phyloP scores from a whole-genome alignment of 164 flowering plant species.

The Cinnamomum chago region DNA sequence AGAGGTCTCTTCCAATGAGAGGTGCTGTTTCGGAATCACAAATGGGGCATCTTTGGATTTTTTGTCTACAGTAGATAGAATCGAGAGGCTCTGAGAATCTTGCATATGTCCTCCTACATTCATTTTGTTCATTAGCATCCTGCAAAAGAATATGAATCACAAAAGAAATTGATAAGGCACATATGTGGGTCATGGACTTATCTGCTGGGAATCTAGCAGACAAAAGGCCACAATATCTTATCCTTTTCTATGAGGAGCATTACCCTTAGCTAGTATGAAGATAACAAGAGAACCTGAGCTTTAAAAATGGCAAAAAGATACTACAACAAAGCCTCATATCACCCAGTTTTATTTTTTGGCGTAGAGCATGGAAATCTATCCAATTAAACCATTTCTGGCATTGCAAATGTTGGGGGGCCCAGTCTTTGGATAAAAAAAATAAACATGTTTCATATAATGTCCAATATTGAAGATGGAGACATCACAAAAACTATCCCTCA shows the following conservation, averaged over 20 bases:
- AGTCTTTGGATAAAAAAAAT: neutral
- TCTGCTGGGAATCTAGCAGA: neutral
- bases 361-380: neutral
- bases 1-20: constrained; percentile 37
- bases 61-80: constrained; percentile 31
- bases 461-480: neutral
- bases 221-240: neutral
- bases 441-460: too few species aligned
- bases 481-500: neutral
- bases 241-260: neutral
- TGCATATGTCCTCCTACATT: constrained; percentile 28
- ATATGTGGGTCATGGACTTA: neutral
- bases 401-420: too few species aligned
- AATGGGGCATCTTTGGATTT: constrained; percentile 35
- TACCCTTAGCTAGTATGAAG: neutral
- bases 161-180: neutral
- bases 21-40: constrained; percentile 41
- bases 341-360: neutral
- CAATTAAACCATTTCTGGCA: neutral
- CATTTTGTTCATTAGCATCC: constrained; percentile 35
- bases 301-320: neutral
- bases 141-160: constrained; percentile 17
- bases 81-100: constrained; percentile 38
- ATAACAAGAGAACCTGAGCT: neutral
- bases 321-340: neutral